Base-by-base conservation (phyloP, 768 basidiomycete species). In the Hericium rajendrae region DNA sequence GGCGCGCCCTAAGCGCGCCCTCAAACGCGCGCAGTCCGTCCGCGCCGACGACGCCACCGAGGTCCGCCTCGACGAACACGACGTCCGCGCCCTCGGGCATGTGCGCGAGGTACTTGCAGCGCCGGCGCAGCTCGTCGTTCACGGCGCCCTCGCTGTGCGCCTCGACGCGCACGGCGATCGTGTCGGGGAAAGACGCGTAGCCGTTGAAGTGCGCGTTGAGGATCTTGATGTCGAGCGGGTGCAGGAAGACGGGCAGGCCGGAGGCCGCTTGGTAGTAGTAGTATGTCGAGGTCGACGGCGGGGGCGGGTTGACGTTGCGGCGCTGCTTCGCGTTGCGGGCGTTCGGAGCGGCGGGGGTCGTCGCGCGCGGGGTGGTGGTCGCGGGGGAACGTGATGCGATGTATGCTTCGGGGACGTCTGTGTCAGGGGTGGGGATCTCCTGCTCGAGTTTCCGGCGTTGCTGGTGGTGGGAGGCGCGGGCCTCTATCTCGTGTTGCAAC, bases 251-350 rank as follows among this genome's bases (percentile, higher is more conserved):
- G 10, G 92, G 88, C 57, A 89, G 77, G 12, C 97, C 97, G 1
- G 91, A 89, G 0, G 91, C 84, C 16, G 93, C 88, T 69, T 98
- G 97, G 69, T 98, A 99, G 71, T 88, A 99, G 68, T 88, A 94
- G 72, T 95, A 99, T 9, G 91, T 87, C 10, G 91, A 87, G 15
- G 89, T 88, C 16, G 89, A 88, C 16, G 87, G 89, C 2, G 91
- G 89, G 2, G 88, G 89, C 1, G 90, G 88, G 64, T 92, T 93
- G 62, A 93, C 70, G 67, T 93, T 93, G 57, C 83, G 80, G 28
- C 89, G 82, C 54, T 83, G 83, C 57, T 79, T 79, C 38, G 79
- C 79, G 51, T 64, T 71, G 59, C 76, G 79, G 48, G 74, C 78
- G 46, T 62, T 24, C 2, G 70, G 68, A 15, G 73, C 62, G 16